Evolutionary conservation across 2,329 filamentous ascomycete species (phyloP).

Genomic region (Acarospora socialis): DNA sequence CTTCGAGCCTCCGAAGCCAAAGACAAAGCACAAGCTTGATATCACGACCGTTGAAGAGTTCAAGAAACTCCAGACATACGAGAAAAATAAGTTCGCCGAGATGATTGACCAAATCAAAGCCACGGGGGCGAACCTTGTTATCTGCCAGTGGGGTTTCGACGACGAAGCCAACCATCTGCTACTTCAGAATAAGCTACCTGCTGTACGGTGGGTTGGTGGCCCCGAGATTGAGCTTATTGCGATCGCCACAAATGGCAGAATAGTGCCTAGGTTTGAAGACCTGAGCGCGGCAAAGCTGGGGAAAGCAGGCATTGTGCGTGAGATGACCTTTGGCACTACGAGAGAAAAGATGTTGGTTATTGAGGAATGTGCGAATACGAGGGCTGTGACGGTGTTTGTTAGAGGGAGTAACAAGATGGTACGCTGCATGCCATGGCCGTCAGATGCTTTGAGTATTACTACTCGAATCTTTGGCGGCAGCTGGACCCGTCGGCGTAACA

Average conservation of each 20-base stretch:
- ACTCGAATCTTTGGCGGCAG: too few relatives aligned
- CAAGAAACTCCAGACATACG: slow-evolving; percentile 92
- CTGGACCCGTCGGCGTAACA: too few relatives aligned
- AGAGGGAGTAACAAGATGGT: slow-evolving; percentile 99
- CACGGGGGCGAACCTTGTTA: slow-evolving; percentile 89
- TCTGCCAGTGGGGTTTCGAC: slow-evolving; percentile 99
- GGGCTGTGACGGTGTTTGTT: slow-evolving; percentile 92
- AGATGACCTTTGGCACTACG: slow-evolving; percentile 95
- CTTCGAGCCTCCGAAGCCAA: slow-evolving; percentile 97
- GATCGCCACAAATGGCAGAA: slow-evolving; percentile 94
- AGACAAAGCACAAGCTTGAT: slow-evolving; percentile 98
- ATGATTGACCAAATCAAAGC: slow-evolving; percentile 99
- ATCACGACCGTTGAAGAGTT: slow-evolving; percentile 96
- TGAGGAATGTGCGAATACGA: slow-evolving; percentile 95
- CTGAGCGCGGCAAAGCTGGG: slow-evolving; percentile 83
- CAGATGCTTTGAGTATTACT: too few relatives aligned
- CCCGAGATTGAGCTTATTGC: slow-evolving; percentile 97
- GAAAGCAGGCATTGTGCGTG: slow-evolving; percentile 72
- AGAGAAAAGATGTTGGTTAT: slow-evolving; percentile 99
- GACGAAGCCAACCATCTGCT: slow-evolving; percentile 97
- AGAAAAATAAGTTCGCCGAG: slow-evolving; percentile 89
- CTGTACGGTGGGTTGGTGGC: slow-evolving; percentile 93
- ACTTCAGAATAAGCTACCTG: slow-evolving; percentile 88
- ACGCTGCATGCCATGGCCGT: too few relatives aligned
- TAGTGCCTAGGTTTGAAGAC: slow-evolving; percentile 94